A percentile compares a stretch with the other conserved stretches of the same genome.
These are phyloP conservation scores for Penicillium nucicola DNA, from an alignment of 495 filamentous ascomycete species.

Conservation along the genomic window DNA sequence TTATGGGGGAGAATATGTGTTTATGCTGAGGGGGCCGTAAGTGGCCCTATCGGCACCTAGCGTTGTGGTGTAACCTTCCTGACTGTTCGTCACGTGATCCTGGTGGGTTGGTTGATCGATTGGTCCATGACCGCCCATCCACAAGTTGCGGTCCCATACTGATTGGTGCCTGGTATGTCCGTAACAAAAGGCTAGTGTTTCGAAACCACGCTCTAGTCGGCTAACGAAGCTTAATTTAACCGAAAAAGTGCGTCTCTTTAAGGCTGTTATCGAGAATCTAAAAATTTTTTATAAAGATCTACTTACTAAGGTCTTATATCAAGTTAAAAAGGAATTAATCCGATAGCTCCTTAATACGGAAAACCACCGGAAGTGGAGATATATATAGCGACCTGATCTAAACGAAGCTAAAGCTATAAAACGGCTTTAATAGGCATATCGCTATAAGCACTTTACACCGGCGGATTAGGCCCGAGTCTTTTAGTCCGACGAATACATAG, in stretches of 20 bases:
- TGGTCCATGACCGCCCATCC: no score
- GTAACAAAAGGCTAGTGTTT: no score
- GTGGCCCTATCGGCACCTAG: no score
- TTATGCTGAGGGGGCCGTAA: no score
- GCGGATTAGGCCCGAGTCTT: neutral
- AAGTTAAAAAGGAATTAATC: conserved; percentile 6
- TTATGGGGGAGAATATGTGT: no score
- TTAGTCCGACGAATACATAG: conserved; percentile 7
- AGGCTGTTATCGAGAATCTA: conserved; percentile 5
- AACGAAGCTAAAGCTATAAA: neutral
- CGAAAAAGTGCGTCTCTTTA: conserved; percentile 3
- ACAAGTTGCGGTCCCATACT: no score
- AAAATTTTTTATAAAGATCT: conserved; percentile 8
- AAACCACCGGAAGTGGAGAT: conserved; percentile 3
- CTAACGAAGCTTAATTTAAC: conserved; percentile 9
- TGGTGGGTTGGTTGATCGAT: no score
- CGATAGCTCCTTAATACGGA: conserved; percentile 2
- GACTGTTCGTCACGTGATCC: no score
- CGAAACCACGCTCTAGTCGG: conserved; percentile 5
- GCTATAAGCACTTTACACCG: neutral
- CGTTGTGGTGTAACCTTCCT: no score
- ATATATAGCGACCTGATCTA: neutral
- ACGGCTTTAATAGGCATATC: neutral
- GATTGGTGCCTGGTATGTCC: no score
- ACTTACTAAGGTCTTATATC: conserved; percentile 7